Evolutionary conservation across 176 grass and related monocot species (phyloP), one percentile per base, ranked within the genome.

Genomic region (Tillandsia leiboldiana): DNA sequence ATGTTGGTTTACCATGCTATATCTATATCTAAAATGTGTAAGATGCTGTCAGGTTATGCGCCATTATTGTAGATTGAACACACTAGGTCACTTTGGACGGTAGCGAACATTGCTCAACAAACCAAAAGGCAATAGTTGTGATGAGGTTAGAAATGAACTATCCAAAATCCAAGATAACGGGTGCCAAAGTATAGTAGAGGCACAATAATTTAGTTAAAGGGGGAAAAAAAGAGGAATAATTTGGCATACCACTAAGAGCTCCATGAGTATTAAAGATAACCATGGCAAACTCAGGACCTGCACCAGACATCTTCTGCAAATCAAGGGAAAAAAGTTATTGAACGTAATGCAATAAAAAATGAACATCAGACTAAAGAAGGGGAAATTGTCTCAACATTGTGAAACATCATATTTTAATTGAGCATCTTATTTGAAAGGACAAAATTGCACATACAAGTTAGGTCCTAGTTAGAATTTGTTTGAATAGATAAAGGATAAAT

Each of bases 181-280:
- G 4, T 9, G 7, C 56, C 7, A 61, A 61, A 70, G 68, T 53
- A 59, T 15, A 80, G 48, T 33, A 58, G 24, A 29, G 49, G 20
- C 33, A 51, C 49, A 48, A 67, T 63, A 20, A 20, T 63, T 63
- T 15, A 63, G 77, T 22, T 77, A 42, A 66, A 29, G 18, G 63
- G 42, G 27, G 73, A 72, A 50, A 15, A 49, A 22, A 52, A 72
- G 23, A 54, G 76, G 10, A 48, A 56, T 48, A 51, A 64, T 58
- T 52, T 64, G 28, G 51, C 20, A 1, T 90, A 99, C 94, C 78
- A 62, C 78, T 99, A 66, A 90, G 83, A 51, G 89, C 82, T 75
- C 86, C 86, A 80, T 86, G 94, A 48, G 82, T 83, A 66, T 87
- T 86, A 61, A 93, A 99, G 66, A 93, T 72, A 27, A 99, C 90